Conservation (phyloP, 148 eudicot species). For the Tetragonia tetragonoides region DNA sequence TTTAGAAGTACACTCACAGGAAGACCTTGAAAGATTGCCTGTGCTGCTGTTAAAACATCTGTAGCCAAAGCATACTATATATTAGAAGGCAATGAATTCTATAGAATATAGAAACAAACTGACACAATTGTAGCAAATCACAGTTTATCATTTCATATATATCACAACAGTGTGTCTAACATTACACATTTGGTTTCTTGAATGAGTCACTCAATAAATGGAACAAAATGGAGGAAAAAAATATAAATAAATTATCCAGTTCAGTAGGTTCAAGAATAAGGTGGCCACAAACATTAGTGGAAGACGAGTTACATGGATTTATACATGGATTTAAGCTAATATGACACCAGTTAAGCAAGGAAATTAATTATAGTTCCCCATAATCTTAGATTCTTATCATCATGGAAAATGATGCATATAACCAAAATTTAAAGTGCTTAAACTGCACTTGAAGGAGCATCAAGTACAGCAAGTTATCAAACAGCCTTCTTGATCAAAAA, state of each 20-base stretch:
- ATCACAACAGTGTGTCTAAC: background rate
- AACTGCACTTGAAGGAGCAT: background rate
- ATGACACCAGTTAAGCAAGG: background rate
- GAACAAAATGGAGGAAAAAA: background rate
- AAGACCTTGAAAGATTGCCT: constrained; percentile 68
- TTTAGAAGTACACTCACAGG: constrained; percentile 49
- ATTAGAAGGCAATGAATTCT: constrained; percentile 7
- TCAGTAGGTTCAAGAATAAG: background rate
- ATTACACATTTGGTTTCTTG: background rate
- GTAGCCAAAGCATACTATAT: constrained; percentile 31
- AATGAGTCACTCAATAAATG: background rate
- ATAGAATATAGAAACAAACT: background rate
- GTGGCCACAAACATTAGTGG: too few species aligned
- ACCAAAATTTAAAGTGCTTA: background rate
- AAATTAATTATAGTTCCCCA: background rate
- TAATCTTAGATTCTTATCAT: background rate
- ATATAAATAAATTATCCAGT: background rate
- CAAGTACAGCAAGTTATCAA: background rate
- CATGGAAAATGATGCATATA: background rate
- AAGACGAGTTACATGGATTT: too few species aligned
- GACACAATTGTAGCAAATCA: background rate
- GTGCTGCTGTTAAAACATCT: constrained; percentile 84
- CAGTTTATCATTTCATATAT: background rate
- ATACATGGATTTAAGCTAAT: background rate
- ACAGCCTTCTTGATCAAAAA: background rate